A percentile compares a stretch with the other conserved stretches of the same genome.
phyloP scores from a whole-genome alignment of 2,329 filamentous ascomycete genomes.

The Plenodomus tracheiphilus region DNA sequence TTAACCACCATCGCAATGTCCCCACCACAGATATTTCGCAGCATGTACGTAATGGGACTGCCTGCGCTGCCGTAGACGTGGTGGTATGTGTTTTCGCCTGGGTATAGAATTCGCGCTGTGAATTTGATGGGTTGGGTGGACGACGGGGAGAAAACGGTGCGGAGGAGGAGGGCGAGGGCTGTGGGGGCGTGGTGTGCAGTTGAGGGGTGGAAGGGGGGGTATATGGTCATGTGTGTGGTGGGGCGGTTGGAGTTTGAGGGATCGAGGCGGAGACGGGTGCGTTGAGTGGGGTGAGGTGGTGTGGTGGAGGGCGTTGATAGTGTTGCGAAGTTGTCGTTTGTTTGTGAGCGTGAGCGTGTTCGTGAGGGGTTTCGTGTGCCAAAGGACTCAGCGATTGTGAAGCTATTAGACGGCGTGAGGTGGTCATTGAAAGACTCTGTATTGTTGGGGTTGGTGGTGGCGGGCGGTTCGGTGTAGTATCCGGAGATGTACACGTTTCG shows the following conservation, averaged over 20 bases:
- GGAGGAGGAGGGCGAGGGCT: slow-evolving; percentile 40
- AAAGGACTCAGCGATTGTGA: slow-evolving; percentile 13
- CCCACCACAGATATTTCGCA: slow-evolving; percentile 44
- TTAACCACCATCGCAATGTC: slow-evolving; percentile 37
- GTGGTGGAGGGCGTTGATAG: not conserved
- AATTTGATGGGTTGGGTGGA: slow-evolving; percentile 31
- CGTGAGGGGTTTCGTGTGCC: slow-evolving; percentile 1
- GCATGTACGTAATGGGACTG: slow-evolving; percentile 41
- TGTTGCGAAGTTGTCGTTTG: too few species aligned
- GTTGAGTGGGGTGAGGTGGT: not conserved
- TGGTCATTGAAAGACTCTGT: slow-evolving; percentile 14
- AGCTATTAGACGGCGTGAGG: slow-evolving; percentile 18
- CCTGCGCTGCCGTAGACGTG: slow-evolving; percentile 46
- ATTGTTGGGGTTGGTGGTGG: not conserved
- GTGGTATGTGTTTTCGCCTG: slow-evolving; percentile 42
- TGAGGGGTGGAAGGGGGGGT: slow-evolving; percentile 12
- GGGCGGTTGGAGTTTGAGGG: slow-evolving; percentile 1
- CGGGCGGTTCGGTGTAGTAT: slow-evolving; percentile 24
- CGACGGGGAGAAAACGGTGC: slow-evolving; percentile 31
- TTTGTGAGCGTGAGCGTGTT: too few species aligned
- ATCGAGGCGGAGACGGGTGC: slow-evolving; percentile 19
- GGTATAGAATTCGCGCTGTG: slow-evolving; percentile 47
- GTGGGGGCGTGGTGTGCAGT: slow-evolving; percentile 22
- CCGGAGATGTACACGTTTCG: slow-evolving; percentile 48
- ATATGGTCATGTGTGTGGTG: not conserved